Conservation (phyloP, 2,329 filamentous ascomycete genomes). For the Pseudofabraea citricarpa region DNA sequence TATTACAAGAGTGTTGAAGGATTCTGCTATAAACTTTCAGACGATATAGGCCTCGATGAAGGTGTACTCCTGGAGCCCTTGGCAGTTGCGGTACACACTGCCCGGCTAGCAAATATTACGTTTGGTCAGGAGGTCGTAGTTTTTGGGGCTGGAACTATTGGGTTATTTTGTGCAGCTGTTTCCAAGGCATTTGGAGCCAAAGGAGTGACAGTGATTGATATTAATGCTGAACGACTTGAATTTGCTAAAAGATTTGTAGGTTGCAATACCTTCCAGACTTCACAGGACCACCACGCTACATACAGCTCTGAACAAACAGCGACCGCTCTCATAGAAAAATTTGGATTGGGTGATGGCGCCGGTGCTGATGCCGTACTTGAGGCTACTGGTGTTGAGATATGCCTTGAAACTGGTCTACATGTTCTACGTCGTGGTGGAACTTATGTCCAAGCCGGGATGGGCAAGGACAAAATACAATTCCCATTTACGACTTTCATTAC, state of each 20-base stretch:
- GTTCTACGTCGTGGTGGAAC: constrained; percentile 40
- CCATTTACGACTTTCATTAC: constrained; percentile 46
- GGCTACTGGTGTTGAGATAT: constrained; percentile 39
- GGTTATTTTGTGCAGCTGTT: constrained; percentile 40
- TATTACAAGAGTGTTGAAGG: constrained; percentile 41
- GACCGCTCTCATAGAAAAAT: constrained; percentile 32
- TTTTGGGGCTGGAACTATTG: constrained; percentile 47
- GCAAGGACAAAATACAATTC: constrained; percentile 34
- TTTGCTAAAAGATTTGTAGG: constrained; percentile 37
- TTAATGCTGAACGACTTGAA: constrained; percentile 34
- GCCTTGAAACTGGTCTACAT: constrained; percentile 43
- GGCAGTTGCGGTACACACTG: background rate
- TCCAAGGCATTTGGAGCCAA: constrained; percentile 39
- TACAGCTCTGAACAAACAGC: constrained; percentile 34
- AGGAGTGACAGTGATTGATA: constrained; percentile 42
- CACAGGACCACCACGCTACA: too few relatives aligned
- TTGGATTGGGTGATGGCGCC: constrained; percentile 37
- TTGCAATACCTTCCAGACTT: constrained; percentile 12
- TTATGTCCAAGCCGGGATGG: constrained; percentile 42
- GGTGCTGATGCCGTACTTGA: constrained; percentile 47
- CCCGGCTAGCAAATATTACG: background rate
- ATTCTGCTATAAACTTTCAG: constrained; percentile 41
- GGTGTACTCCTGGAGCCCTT: constrained; percentile 47
- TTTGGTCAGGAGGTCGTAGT: constrained; percentile 21
- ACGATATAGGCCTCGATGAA: constrained; percentile 41